Conservation (phyloP, 2,329 filamentous ascomycete species). For the Aspergillus sp. region DNA sequence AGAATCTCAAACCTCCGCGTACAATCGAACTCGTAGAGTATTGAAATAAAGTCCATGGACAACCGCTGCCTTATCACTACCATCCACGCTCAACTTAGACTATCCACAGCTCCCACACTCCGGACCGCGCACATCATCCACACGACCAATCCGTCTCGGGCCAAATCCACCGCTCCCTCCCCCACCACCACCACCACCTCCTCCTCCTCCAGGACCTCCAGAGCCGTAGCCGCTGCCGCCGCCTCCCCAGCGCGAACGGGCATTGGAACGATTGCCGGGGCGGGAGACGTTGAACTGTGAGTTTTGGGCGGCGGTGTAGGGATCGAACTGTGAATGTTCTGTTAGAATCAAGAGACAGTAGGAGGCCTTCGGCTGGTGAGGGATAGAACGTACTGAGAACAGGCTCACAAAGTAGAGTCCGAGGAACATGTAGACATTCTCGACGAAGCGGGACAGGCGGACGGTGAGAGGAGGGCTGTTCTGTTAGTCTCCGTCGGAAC, state of each 20-base stretch:
- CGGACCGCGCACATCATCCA: constrained; percentile 49
- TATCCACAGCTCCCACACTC: constrained; percentile 44
- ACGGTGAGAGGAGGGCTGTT: constrained; percentile 44
- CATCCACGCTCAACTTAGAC: background rate
- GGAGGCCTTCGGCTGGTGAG: background rate
- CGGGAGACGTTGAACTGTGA: constrained; percentile 46
- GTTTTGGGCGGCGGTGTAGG: constrained; percentile 44
- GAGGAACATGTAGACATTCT: constrained; percentile 46
- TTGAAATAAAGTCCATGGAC: too few species aligned
- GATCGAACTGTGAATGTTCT: constrained; percentile 36
- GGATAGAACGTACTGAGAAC: constrained; percentile 40
- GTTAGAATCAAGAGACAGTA: background rate
- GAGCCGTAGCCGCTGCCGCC: constrained; percentile 17
- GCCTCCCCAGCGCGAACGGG: constrained; percentile 25
- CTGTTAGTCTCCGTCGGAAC: background rate
- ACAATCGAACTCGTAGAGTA: too few species aligned
- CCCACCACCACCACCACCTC: constrained; percentile 25
- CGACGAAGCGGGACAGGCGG: constrained; percentile 40
- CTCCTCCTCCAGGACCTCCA: constrained; percentile 29
- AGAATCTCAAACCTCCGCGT: too few species aligned
- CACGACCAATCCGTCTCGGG: constrained; percentile 41
- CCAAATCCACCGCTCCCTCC: constrained; percentile 22
- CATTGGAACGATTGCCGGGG: constrained; percentile 21
- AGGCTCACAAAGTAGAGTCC: constrained; percentile 50
- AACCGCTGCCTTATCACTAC: background rate